Base-by-base conservation (phyloP, 1,139 yeast genomes). In the Candida dubliniensis region DNA sequence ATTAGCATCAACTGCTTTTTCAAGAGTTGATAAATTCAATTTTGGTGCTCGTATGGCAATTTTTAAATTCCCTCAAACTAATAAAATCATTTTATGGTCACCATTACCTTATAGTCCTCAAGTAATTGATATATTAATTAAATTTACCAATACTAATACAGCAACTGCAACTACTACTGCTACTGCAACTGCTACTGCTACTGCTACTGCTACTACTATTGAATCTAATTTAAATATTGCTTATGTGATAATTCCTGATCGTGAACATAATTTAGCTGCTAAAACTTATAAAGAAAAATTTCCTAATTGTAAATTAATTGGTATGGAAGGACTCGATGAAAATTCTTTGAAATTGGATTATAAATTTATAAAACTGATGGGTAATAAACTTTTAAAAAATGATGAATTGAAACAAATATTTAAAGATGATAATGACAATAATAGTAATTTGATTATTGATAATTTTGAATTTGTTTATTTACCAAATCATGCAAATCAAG, bases 11-110 rank as follows among this genome's bases (percentile, higher is more conserved):
- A 61, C 74, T 9, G 67, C 75, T 1, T 81, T 81, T 64, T 61
- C 67, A 9, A 57, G 77, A 42, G 54, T 61, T 9, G 61, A 67
- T 44, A 60, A 57, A 37, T 49, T 81, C 44, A 73, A 77, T 45
- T 75, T 83, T 49, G 91, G 90, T 24, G 83, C 78, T 13, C 67
- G 89, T 47, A 74, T 80, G 78, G 77, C 87, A 0, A 61, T 81
- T 8, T 58, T 73, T 47, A 63, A 74, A 40, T 57, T 65, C 26
- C 30, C 41, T 9, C 37, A 44, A 59, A 24, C 69, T 32, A 59
- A 63, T 40, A 60, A 66, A 38, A 63, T 81, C 18, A 61, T 80
- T 8, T 76, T 84, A 8, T 79, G 82, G 76, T 76, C 83, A 2
- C 82, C 88, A 1, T 70, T 83, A 39, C 89, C 89, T 1, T 77